Conservation (phyloP, 2,329 filamentous ascomycete species). For the Exophiala oligosperma region DNA sequence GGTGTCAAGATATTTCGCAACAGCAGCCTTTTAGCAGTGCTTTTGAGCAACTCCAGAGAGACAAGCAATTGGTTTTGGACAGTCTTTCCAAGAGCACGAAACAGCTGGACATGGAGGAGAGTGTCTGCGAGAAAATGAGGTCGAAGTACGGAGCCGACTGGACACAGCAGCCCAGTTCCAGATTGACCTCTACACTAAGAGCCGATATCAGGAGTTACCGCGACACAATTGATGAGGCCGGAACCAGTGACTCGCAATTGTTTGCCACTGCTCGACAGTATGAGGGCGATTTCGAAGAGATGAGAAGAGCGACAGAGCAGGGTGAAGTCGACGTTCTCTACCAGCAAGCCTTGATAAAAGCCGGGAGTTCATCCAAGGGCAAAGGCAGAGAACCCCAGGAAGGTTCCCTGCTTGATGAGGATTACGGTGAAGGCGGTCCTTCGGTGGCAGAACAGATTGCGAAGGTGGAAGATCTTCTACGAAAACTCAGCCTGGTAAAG, state of each 20-base stretch:
- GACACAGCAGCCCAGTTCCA: slow-evolving; percentile 93
- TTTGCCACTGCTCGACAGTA: slow-evolving; percentile 82
- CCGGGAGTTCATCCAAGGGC: slow-evolving; percentile 59
- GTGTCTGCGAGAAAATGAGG: slow-evolving; percentile 98
- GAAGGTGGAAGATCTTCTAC: slow-evolving; percentile 83
- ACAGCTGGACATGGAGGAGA: slow-evolving; percentile 94
- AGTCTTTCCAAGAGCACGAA: slow-evolving; percentile 79
- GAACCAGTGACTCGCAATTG: slow-evolving; percentile 80
- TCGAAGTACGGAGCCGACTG: slow-evolving; percentile 95
- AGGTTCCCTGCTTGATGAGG: slow-evolving; percentile 83
- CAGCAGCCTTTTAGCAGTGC: slow-evolving; percentile 77
- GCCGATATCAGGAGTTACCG: slow-evolving; percentile 85
- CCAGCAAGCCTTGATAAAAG: slow-evolving; percentile 79
- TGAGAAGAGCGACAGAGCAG: slow-evolving; percentile 83
- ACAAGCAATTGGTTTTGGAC: slow-evolving; percentile 72
- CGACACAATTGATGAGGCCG: slow-evolving; percentile 85
- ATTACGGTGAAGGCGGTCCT: slow-evolving; percentile 76
- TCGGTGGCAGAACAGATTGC: slow-evolving; percentile 88
- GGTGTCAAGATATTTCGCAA: slow-evolving; percentile 89
- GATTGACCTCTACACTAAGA: slow-evolving; percentile 82
- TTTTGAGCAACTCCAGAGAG: slow-evolving; percentile 74
- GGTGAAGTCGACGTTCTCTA: slow-evolving; percentile 88
- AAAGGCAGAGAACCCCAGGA: slow-evolving; percentile 63
- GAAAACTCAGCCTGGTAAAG: slow-evolving; percentile 90
- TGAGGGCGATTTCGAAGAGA: slow-evolving; percentile 88